These are phyloP conservation scores for Talaromyces sp. DNA, from an alignment of 2,329 filamentous ascomycete species.

Conservation along the genomic window DNA sequence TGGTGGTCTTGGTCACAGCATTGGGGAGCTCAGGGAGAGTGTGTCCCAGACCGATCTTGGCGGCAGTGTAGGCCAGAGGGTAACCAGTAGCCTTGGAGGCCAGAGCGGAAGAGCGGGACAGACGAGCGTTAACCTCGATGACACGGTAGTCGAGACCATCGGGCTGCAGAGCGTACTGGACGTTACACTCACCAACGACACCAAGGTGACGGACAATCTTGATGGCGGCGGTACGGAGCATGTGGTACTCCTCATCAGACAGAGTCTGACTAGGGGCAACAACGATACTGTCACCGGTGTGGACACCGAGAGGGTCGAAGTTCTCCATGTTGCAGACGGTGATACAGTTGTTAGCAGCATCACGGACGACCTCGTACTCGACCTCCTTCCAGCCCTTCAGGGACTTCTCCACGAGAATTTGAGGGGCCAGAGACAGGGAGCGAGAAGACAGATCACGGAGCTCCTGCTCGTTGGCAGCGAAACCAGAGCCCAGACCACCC, in stretches of 20 bases:
- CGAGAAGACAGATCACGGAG: slow-evolving; percentile 90
- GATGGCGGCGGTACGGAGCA: slow-evolving; percentile 96
- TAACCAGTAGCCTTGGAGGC: slow-evolving; percentile 98
- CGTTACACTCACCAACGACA: slow-evolving; percentile 97
- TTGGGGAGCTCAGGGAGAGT: slow-evolving; percentile 95
- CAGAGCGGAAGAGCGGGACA: slow-evolving; percentile 93
- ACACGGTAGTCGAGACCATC: slow-evolving; percentile 97
- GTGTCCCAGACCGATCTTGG: slow-evolving; percentile 96
- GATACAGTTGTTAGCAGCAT: slow-evolving; percentile 97
- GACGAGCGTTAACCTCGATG: slow-evolving; percentile 98
- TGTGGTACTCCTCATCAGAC: slow-evolving; percentile 98
- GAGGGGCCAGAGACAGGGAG: slow-evolving; percentile 88
- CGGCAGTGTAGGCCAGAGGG: slow-evolving; percentile 93
- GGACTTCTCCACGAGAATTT: slow-evolving; percentile 97
- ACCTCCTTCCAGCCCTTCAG: slow-evolving; percentile 99
- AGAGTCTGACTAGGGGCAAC: slow-evolving; percentile 96
- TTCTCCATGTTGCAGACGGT: slow-evolving; percentile 99
- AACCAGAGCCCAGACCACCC: slow-evolving; percentile 93
- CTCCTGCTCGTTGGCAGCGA: slow-evolving; percentile 92
- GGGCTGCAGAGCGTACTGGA: slow-evolving; percentile 95
- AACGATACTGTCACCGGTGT: slow-evolving; percentile 98
- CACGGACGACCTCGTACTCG: slow-evolving; percentile 96
- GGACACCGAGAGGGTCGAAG: slow-evolving; percentile 95
- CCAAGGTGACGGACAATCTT: slow-evolving; percentile 97
- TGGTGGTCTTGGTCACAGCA: slow-evolving; percentile 97